Conservation (phyloP, 352 stramenopile species). For the Halophytophthora polymorphica region DNA sequence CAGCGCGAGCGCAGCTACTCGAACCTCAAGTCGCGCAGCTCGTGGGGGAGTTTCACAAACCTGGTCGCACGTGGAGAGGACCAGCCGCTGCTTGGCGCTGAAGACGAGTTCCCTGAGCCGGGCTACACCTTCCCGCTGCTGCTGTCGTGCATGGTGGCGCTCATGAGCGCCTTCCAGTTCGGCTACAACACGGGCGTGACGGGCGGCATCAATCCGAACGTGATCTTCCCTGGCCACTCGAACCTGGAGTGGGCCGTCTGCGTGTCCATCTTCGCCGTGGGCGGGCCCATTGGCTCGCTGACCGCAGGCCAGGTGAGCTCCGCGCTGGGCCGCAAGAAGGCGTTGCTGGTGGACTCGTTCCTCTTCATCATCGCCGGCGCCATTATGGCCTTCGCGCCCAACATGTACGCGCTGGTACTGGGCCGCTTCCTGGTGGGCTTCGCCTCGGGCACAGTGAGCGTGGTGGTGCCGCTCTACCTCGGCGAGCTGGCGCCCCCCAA, state of each 20-base stretch:
- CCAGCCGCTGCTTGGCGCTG: slow-evolving; percentile 39
- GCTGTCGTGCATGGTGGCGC: slow-evolving; percentile 52
- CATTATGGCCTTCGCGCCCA: slow-evolving; percentile 51
- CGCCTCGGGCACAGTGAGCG: slow-evolving; percentile 56
- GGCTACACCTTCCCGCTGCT: slow-evolving; percentile 63
- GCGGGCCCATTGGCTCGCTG: slow-evolving; percentile 57
- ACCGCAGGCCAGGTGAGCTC: slow-evolving; percentile 44
- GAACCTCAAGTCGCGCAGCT: slow-evolving; percentile 47
- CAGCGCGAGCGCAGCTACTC: slow-evolving; percentile 59
- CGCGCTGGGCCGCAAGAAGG: slow-evolving; percentile 50
- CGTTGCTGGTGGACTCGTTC: slow-evolving; percentile 46
- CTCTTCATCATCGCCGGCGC: slow-evolving; percentile 50
- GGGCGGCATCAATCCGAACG: slow-evolving; percentile 39
- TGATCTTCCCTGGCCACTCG: slow-evolving; percentile 60
- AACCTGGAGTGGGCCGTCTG: slow-evolving; percentile 57
- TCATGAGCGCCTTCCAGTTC: slow-evolving; percentile 66
- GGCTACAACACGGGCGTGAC: slow-evolving; percentile 77
- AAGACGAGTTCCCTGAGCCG: slow-evolving; percentile 42
- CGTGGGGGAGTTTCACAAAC: slow-evolving; percentile 50
- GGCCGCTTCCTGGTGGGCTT: slow-evolving; percentile 70
- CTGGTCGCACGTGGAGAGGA: slow-evolving; percentile 59
- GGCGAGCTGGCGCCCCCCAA: slow-evolving; percentile 67
- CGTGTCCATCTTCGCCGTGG: slow-evolving; percentile 61
- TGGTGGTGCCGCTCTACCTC: slow-evolving; percentile 69
- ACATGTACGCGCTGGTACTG: slow-evolving; percentile 70